phyloP scores from a whole-genome alignment of 768 basidiomycete genomes.

The Tephrocybe sp. region DNA sequence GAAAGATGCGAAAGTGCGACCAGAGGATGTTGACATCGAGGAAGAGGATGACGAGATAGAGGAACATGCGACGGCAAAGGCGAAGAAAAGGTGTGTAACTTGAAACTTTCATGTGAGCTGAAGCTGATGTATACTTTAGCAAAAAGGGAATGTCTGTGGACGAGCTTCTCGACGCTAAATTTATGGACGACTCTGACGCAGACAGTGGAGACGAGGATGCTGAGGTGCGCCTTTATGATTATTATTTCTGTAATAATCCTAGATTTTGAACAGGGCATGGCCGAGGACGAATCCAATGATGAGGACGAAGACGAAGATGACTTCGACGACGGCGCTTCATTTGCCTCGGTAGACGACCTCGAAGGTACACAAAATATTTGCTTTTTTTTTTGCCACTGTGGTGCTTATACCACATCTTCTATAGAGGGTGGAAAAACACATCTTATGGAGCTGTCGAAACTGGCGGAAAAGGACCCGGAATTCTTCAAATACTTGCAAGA shows the following conservation, averaged over 20 bases:
- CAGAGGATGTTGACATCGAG: constrained; percentile 29
- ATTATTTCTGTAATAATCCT: constrained; percentile 3
- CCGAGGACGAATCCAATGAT: constrained; percentile 22
- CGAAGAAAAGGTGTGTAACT: constrained; percentile 13
- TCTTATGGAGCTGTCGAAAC: constrained; percentile 76
- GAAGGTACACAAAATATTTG: constrained; percentile 45
- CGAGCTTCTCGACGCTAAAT: constrained; percentile 68
- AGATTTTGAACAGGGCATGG: constrained; percentile 19
- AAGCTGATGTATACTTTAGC: constrained; percentile 20
- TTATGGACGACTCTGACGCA: constrained; percentile 64
- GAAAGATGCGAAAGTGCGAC: constrained; percentile 32
- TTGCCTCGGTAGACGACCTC: constrained; percentile 76
- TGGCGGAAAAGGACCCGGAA: constrained; percentile 97
- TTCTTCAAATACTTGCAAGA: constrained; percentile 98
- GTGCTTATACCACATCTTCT: not conserved
- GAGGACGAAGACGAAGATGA: constrained; percentile 41
- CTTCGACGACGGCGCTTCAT: constrained; percentile 57
- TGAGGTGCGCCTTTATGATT: constrained; percentile 12
- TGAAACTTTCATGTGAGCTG: not conserved
- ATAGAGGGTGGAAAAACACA: constrained; percentile 74
- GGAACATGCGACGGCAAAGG: constrained; percentile 11
- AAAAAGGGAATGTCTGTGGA: constrained; percentile 67
- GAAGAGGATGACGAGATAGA: constrained; percentile 31
- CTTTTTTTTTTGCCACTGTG: not conserved
- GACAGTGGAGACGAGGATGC: constrained; percentile 36